Evolutionary conservation across 768 basidiomycete genomes (phyloP).

Genomic region (Tremella yokohamensis): DNA sequence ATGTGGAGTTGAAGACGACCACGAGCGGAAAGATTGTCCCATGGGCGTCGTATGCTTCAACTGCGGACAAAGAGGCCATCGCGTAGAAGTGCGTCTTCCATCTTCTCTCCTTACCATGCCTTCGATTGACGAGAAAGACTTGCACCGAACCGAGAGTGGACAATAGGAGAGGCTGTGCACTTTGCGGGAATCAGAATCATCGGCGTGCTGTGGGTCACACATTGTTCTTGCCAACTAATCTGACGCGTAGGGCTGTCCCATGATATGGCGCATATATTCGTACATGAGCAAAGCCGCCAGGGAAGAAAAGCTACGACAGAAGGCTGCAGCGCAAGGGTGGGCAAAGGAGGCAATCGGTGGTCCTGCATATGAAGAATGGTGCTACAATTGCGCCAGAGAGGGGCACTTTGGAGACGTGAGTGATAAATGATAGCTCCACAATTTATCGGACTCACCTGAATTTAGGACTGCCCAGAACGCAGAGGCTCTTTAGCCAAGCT

Average conservation of each 20-base stretch:
- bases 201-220: constrained; percentile 28
- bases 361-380: constrained; percentile 28
- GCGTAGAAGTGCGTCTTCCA: constrained; percentile 14
- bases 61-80: constrained; percentile 38
- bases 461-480: constrained; percentile 33
- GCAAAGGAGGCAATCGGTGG: constrained; percentile 39
- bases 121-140: constrained; percentile 14
- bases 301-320: constrained; percentile 13
- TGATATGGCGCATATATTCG: constrained; percentile 39
- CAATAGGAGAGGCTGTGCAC: constrained; percentile 29
- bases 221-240: neutral
- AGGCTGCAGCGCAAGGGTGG: constrained; percentile 25
- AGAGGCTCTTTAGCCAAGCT: constrained; percentile 31
- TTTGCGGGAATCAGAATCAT: constrained; percentile 40
- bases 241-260: constrained; percentile 31
- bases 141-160: constrained; percentile 32
- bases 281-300: constrained; percentile 21
- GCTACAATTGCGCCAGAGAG: constrained; percentile 43
- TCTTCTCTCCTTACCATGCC: neutral
- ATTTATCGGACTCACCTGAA: constrained; percentile 1
- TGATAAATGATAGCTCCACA: neutral
- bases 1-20: constrained; percentile 40
- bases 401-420: constrained; percentile 46
- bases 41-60: constrained; percentile 40
- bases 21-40: constrained; percentile 41